Conservation (phyloP, 129 eudicot genomes). For the Solidago caesia region DNA sequence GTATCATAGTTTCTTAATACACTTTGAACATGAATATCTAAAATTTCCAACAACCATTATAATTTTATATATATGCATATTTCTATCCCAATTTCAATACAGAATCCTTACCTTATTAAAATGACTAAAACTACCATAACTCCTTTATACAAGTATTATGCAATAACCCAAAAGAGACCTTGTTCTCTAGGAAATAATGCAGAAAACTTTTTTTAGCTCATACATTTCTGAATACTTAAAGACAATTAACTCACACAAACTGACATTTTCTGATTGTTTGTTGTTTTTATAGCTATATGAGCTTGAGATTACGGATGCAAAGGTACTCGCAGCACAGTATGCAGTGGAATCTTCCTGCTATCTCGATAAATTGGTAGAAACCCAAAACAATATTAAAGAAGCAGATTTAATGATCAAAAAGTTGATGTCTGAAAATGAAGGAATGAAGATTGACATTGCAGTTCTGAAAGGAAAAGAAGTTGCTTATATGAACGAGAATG, state of each 20-base stretch:
- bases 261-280: neutral
- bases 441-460: constrained; percentile 47
- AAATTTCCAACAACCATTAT: too few species aligned
- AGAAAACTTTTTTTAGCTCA: too few species aligned
- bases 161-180: too few species aligned
- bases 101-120: too few species aligned
- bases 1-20: too few species aligned
- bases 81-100: too few species aligned
- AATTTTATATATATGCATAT: too few species aligned
- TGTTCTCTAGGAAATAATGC: too few species aligned
- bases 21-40: too few species aligned
- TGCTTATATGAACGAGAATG: constrained; percentile 31
- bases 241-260: neutral
- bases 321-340: constrained; percentile 47
- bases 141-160: too few species aligned
- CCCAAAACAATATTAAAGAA: constrained; percentile 53
- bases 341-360: constrained; percentile 66
- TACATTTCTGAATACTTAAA: too few species aligned
- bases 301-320: constrained; percentile 60
- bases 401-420: constrained; percentile 67
- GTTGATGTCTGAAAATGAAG: constrained; percentile 62
- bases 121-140: too few species aligned
- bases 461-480: constrained; percentile 37
- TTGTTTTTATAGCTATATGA: constrained; percentile 51
- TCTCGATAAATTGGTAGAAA: constrained; percentile 64